Percentiles rank a stretch among this genome's conserved stretches.
Conservation (phyloP, 2,329 filamentous ascomycete genomes). For the Calycina herbarum region DNA sequence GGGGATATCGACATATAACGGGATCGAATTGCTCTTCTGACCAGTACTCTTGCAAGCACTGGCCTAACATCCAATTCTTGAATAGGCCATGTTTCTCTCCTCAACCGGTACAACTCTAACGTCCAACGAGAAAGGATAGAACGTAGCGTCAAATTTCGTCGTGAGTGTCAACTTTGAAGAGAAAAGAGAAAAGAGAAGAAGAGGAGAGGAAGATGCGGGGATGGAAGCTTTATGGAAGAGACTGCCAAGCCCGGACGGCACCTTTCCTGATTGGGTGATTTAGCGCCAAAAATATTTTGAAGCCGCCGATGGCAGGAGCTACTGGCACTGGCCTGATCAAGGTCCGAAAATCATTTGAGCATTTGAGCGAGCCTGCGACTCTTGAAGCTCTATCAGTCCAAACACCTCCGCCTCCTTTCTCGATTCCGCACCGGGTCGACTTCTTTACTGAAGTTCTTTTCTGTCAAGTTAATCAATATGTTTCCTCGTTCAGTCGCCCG, state of each 20-base stretch:
- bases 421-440: conserved; percentile 8
- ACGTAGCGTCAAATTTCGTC: conserved; percentile 60
- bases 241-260: neutral
- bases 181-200: conserved; percentile 36
- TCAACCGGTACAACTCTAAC: conserved; percentile 55
- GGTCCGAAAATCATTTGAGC: neutral
- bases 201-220: conserved; percentile 4
- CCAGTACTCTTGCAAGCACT: conserved; percentile 31
- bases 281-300: conserved; percentile 17
- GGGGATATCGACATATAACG: conserved; percentile 37
- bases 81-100: conserved; percentile 46
- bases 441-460: conserved; percentile 34
- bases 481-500: conserved; percentile 34
- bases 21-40: conserved; percentile 33
- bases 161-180: conserved; percentile 56
- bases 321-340: neutral
- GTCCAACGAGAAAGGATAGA: conserved; percentile 46
- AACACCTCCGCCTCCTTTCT: neutral
- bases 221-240: neutral
- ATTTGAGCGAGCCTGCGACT: no score
- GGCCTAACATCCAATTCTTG: conserved; percentile 39
- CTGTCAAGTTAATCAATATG: conserved; percentile 29
- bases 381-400: neutral
- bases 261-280: conserved; percentile 3
- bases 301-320: neutral